Percentiles rank a stretch among this genome's conserved stretches.
phyloP scores from a whole-genome alignment of 495 filamentous ascomycete species.

The Aspergillus mulundensis region DNA sequence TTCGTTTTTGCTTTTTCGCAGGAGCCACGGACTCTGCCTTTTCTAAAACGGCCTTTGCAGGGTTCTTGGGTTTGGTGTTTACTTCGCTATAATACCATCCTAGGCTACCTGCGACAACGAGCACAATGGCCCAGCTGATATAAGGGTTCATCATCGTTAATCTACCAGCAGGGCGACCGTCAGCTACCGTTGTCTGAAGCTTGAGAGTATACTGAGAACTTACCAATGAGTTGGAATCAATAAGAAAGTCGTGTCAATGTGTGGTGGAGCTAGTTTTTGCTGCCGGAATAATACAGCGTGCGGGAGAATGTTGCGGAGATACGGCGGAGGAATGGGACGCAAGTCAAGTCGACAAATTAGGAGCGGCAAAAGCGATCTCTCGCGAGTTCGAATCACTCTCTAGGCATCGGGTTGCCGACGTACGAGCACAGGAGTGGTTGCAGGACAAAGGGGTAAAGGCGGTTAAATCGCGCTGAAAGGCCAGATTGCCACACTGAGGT shows the following conservation, averaged over 20 bases:
- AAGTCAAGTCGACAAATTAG: neutral
- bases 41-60: conserved; percentile 30
- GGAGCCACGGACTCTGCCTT: conserved; percentile 30
- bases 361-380: conserved; percentile 13
- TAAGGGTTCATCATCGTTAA: conserved; percentile 45
- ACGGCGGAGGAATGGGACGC: neutral
- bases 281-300: conserved; percentile 3
- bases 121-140: conserved; percentile 55
- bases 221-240: neutral
- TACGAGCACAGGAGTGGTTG: conserved; percentile 4
- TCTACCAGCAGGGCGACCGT: conserved; percentile 5
- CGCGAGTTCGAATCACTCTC: conserved; percentile 15
- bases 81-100: conserved; percentile 47
- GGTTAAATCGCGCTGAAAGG: conserved; percentile 18
- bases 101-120: conserved; percentile 46
- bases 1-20: conserved; percentile 43
- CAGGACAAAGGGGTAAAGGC: conserved; percentile 11
- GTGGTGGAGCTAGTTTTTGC: neutral
- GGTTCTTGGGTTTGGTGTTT: conserved; percentile 31
- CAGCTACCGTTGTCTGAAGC: neutral
- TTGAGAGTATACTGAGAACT: neutral
- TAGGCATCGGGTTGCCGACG: conserved; percentile 15
- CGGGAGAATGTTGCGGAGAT: neutral
- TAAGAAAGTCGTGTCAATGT: conserved; percentile 6
- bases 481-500: conserved; percentile 21